Percentiles rank a stretch among this genome's conserved stretches.
Conservation (phyloP, 371 early-diverging fungal genomes). For the Syncephalastrum racemosum region DNA sequence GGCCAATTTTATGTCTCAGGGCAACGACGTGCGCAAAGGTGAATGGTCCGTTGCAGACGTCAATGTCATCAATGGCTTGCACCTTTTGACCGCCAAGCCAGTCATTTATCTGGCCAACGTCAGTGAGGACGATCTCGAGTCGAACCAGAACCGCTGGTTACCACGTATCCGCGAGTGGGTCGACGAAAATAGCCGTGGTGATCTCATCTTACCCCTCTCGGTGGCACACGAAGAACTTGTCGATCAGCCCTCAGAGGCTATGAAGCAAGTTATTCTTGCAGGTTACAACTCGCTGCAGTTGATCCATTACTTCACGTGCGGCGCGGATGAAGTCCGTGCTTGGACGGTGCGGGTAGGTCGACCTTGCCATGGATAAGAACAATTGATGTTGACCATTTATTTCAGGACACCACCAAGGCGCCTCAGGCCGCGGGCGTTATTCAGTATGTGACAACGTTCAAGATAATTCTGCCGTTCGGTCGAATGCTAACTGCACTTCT, state of each 20-base stretch:
- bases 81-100: constrained; percentile 92
- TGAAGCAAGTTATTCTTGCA: constrained; percentile 65
- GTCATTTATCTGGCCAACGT: constrained; percentile 92
- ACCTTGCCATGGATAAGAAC: neutral
- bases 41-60: constrained; percentile 48
- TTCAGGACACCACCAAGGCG: constrained; percentile 73
- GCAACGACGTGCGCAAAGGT: constrained; percentile 44
- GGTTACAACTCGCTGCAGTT: constrained; percentile 89
- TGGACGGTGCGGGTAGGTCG: constrained; percentile 69
- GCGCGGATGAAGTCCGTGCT: constrained; percentile 82
- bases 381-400: neutral
- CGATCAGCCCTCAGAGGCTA: no score
- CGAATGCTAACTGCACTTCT: neutral
- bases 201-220: constrained; percentile 87
- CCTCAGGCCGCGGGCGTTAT: constrained; percentile 94
- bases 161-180: constrained; percentile 87
- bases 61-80: constrained; percentile 77
- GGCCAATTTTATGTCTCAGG: constrained; percentile 42
- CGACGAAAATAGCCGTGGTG: constrained; percentile 81
- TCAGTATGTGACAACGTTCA: constrained; percentile 37
- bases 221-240: constrained; percentile 67
- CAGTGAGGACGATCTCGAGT: constrained; percentile 61
- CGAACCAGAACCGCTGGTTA: constrained; percentile 59
- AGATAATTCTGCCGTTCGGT: neutral
- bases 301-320: constrained; percentile 91